Conservation (phyloP, 192 early-diverging fungal genomes). For the Podila verticillata region DNA sequence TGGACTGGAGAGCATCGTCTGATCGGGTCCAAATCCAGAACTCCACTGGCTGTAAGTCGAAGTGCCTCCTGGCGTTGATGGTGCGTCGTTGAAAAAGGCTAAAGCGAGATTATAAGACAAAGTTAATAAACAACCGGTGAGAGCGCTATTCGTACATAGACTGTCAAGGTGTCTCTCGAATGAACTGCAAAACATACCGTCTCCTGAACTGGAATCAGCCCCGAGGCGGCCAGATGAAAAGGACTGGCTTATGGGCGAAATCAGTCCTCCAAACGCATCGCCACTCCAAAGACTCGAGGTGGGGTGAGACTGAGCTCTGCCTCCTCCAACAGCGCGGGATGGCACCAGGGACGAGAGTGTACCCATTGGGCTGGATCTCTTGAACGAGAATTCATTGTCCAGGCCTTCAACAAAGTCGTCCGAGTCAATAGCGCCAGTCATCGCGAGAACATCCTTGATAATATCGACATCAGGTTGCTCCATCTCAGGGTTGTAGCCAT, state of each 20-base stretch:
- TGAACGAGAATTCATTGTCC: not conserved
- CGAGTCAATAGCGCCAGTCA: constrained; percentile 34
- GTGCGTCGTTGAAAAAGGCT: not conserved
- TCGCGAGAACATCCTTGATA: constrained; percentile 38
- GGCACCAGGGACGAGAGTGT: not conserved
- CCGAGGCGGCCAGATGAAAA: constrained; percentile 6
- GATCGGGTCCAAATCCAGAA: not conserved
- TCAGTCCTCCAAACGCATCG: constrained; percentile 19
- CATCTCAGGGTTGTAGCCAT: not conserved
- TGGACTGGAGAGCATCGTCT: not conserved
- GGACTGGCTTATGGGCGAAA: constrained; percentile 6
- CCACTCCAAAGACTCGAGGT: constrained; percentile 39
- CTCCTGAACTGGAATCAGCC: not conserved
- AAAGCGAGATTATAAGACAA: not conserved
- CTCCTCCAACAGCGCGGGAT: constrained; percentile 27
- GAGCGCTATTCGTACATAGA: not conserved
- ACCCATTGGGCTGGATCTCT: not conserved
- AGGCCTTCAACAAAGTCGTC: constrained; percentile 19
- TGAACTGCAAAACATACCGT: not conserved
- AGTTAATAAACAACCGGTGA: not conserved
- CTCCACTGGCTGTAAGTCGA: constrained; percentile 7
- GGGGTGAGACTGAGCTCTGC: constrained; percentile 7
- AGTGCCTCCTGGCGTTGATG: not conserved
- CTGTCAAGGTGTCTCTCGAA: too few species aligned
- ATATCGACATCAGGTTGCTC: constrained; percentile 20